phyloP scores from a whole-genome alignment of 2,329 filamentous ascomycete species.

The Fusarium robinianum region DNA sequence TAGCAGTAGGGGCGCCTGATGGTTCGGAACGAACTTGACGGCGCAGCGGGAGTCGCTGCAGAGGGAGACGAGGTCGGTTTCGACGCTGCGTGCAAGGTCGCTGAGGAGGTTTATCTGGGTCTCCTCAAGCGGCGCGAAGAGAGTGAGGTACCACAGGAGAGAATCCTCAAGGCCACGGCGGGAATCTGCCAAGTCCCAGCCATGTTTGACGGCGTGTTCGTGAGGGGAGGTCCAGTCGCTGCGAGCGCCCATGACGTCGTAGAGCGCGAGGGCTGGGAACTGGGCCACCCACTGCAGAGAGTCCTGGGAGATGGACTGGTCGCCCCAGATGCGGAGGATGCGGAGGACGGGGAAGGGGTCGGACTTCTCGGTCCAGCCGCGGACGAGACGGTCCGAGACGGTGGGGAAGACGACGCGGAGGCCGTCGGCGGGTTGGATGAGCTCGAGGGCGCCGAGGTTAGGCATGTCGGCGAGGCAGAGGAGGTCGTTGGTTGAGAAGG shows the following conservation, averaged over 20 bases:
- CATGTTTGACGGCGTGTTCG: slow-evolving; percentile 33
- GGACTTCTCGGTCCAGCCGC: slow-evolving; percentile 49
- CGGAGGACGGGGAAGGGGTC: slow-evolving; percentile 53
- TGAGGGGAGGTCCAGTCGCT: slow-evolving; percentile 43
- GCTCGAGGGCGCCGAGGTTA: slow-evolving; percentile 54
- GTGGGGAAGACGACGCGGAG: slow-evolving; percentile 40
- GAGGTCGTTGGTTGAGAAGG: slow-evolving; percentile 46
- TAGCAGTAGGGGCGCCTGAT: slow-evolving; percentile 40
- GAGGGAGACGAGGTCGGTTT: slow-evolving; percentile 42
- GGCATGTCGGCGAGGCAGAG: slow-evolving; percentile 47
- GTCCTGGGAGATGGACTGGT: slow-evolving; percentile 44
- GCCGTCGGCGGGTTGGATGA: slow-evolving; percentile 46
- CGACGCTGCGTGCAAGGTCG: slow-evolving; percentile 40
- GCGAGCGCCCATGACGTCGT: slow-evolving; percentile 47
- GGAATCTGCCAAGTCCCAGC: slow-evolving; percentile 43
- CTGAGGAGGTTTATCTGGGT: slow-evolving; percentile 28
- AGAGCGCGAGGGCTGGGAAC: slow-evolving; percentile 52
- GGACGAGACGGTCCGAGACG: slow-evolving; percentile 51
- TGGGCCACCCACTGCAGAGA: slow-evolving; percentile 48
- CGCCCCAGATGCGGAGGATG: slow-evolving; percentile 52
- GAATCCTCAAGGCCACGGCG: slow-evolving; percentile 39
- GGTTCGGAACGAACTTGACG: slow-evolving; percentile 40
- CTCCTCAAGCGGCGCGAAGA: slow-evolving; percentile 40
- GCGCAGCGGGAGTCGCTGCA: slow-evolving; percentile 41
- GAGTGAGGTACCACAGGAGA: slow-evolving; percentile 42